These are phyloP conservation scores for Aureobasidium zeae DNA, from an alignment of 2,329 filamentous ascomycete genomes.

Conservation along the genomic window DNA sequence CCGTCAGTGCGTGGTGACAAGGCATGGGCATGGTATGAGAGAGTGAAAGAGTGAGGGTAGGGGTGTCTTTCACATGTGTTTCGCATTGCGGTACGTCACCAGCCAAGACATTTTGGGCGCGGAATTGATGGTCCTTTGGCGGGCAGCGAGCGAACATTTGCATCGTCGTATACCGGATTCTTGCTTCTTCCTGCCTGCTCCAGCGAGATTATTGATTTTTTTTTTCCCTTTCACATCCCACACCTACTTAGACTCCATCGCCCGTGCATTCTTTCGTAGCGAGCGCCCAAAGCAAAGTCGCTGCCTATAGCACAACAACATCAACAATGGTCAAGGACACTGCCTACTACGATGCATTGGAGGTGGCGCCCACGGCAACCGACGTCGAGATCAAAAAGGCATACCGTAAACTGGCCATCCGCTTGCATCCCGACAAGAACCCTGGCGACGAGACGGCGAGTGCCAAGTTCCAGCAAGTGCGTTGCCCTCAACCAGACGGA, in stretches of 20 bases:
- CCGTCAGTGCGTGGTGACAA: constrained; percentile 9
- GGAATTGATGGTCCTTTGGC: not conserved
- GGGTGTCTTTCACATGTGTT: constrained; percentile 5
- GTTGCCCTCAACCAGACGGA: constrained; percentile 18
- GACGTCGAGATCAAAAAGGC: constrained; percentile 96
- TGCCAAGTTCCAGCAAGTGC: constrained; percentile 83
- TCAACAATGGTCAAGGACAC: constrained; percentile 47
- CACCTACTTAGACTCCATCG: no score
- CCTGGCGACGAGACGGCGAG: constrained; percentile 90
- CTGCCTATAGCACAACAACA: not conserved
- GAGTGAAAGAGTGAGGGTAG: not conserved
- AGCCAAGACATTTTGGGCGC: not conserved
- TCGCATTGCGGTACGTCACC: constrained; percentile 1
- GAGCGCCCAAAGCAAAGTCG: no score
- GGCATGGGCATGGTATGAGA: constrained; percentile 16
- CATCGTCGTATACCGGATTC: no score
- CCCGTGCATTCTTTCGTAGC: no score
- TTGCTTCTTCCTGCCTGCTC: no score
- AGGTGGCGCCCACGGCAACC: constrained; percentile 73
- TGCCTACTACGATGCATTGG: constrained; percentile 77
- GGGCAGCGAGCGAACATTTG: not conserved
- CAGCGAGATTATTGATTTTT: no score
- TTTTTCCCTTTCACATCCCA: no score
- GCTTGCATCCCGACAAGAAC: constrained; percentile 96
- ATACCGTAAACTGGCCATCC: constrained; percentile 75